phyloP scores from a whole-genome alignment of 2,329 filamentous ascomycete genomes.

The Aspergillus sojae region DNA sequence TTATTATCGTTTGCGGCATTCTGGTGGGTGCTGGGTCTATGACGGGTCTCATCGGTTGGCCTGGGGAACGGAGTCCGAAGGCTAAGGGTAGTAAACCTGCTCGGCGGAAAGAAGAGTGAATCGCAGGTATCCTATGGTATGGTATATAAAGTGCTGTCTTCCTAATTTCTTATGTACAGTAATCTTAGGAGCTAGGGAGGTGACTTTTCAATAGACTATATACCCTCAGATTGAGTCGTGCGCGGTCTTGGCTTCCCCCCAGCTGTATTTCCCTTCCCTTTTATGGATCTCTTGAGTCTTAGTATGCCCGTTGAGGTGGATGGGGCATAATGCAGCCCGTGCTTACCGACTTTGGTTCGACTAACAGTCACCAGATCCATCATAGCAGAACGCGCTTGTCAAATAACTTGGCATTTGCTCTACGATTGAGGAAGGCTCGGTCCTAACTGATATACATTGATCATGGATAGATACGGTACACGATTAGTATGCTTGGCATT shows the following conservation, averaged over 20 bases:
- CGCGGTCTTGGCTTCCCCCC: not conserved
- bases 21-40: constrained; percentile 35
- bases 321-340: not conserved
- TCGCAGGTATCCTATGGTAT: not conserved
- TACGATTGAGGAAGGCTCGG: constrained; percentile 28
- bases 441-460: constrained; percentile 39
- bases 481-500: constrained; percentile 16
- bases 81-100: not conserved
- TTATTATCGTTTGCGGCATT: constrained; percentile 44
- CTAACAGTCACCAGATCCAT: not conserved
- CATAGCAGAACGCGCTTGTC: not conserved
- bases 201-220: not conserved
- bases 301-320: not conserved
- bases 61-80: constrained; percentile 3
- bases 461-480: constrained; percentile 34
- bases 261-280: not conserved
- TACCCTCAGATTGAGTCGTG: not conserved
- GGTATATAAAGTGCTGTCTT: not conserved
- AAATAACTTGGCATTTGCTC: not conserved
- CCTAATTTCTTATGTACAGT: not conserved
- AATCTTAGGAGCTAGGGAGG: not conserved
- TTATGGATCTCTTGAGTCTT: not conserved
- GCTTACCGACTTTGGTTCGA: not conserved
- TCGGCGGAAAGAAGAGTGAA: constrained; percentile 9
- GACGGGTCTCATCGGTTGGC: constrained; percentile 28